Percentiles rank a stretch among this genome's conserved stretches.
phyloP scores from a whole-genome alignment of 768 basidiomycete genomes.

The Cystobasidium tubakii region DNA sequence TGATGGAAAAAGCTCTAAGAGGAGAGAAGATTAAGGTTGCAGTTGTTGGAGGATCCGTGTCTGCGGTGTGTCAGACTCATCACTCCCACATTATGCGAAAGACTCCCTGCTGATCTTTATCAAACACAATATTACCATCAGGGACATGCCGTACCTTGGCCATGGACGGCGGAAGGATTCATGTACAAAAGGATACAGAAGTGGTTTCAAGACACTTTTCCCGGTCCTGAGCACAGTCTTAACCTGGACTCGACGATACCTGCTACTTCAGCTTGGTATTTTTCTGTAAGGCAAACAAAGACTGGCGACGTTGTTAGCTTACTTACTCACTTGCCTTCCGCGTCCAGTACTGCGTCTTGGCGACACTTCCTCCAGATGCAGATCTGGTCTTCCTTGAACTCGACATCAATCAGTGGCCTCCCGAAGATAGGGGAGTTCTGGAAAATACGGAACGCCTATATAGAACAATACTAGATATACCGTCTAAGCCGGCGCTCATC shows the following conservation, averaged over 20 bases:
- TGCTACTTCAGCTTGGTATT: conserved; percentile 30
- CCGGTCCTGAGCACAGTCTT: conserved; percentile 15
- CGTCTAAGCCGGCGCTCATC: conserved; percentile 39
- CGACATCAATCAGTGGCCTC: conserved; percentile 36
- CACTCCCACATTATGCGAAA: too few relatives aligned
- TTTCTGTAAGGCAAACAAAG: conserved; percentile 20
- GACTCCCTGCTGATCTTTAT: background rate
- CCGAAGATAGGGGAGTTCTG: conserved; percentile 17
- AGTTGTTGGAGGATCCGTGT: conserved; percentile 39
- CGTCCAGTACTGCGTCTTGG: conserved; percentile 28
- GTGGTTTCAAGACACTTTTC: conserved; percentile 37
- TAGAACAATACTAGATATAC: conserved; percentile 37
- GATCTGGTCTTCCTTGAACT: conserved; percentile 32
- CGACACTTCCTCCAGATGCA: conserved; percentile 25
- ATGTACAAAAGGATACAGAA: conserved; percentile 31
- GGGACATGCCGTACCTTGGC: conserved; percentile 25
- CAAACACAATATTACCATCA: background rate
- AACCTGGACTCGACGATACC: conserved; percentile 27
- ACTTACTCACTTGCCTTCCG: too few relatives aligned
- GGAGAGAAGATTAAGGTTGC: conserved; percentile 41
- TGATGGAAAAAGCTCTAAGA: conserved; percentile 42
- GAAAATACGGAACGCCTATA: conserved; percentile 35
- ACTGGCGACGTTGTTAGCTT: background rate
- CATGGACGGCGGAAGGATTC: conserved; percentile 31
- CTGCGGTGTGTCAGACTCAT: conserved; percentile 11